Evolutionary conservation across 2,329 filamentous ascomycete species (phyloP), one percentile per base, ranked within the genome.

Genomic region (Aspergillus caelatus): DNA sequence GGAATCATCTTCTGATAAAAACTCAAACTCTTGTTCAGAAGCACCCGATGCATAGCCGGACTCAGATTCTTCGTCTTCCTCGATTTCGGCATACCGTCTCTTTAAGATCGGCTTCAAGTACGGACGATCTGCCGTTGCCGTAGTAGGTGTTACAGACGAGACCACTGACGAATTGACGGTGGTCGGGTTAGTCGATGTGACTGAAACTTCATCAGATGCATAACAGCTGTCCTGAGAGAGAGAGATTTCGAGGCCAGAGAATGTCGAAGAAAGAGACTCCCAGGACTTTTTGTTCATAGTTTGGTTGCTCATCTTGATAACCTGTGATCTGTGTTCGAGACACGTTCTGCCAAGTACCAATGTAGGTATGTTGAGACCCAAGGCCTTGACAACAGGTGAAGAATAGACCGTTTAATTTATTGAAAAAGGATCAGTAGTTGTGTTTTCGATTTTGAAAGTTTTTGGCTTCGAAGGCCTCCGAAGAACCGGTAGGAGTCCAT

Each of bases 151-250:
- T 30, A 70, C 66, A 32, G 69, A 69, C n/a, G 71, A 66, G 26
- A 60, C 65, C 61, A 64, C 65, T 48, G 72, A 68, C 23, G 66
- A 62, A 26, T 70, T 66, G 16, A 70, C 63, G 30, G 71, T 65
- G 2, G 68, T 67, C 16, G 73, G 67, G 46, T 68, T 68, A 28
- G 68, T 72, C n/a, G 76, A 76, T 16, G 71, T 68, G 62, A 74
- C 68, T 23, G 77, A 78, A 28, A 75, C 62, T 61, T 77, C 76
- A 62, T 79, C 77, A 14, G 77, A 79, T 55, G 72, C 75, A 67
- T 78, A 79, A 57, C 75, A 77, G 57, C 76, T 79, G 70, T 79
- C 77, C 41, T 77, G 77, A 34, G 75, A 77, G 30, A 77, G 65
- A 16, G 77, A 78, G 39, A 75, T 69, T 34, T 79, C 76, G n/a